Base-by-base conservation (phyloP, 805 yeast species). In the Nakazawaea sp. region DNA sequence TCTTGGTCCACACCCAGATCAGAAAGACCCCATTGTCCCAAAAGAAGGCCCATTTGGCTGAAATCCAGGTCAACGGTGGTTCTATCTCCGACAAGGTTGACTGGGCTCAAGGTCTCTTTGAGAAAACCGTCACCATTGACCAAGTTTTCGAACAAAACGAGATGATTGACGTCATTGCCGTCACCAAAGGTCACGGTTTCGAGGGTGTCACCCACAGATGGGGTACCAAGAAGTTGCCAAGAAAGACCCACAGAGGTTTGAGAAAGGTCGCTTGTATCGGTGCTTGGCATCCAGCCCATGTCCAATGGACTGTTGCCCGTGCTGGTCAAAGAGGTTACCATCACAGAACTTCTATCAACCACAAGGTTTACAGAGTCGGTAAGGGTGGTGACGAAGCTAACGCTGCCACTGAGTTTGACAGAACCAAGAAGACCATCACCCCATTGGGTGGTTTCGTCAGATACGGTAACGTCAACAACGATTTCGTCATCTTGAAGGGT, bases 261-360 rank as follows among this genome's bases (percentile, higher is more conserved):
- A 88, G 99, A 83, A 92, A 92, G 87, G 99, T 92, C 75, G 99
- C 98, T 66, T 92, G 99, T 87, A 92, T 92, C 65, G 99, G 99
- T 82, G 97, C 99, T 68, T 92, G 99, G 99, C 98, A 92, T 79
- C 99, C 99, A 72, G 82, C 96, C 78, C 96, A 88, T 81, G 99
- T 92, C 69, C 76, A 80, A 73, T 90, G 95, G 95, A 86, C 97
- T 65, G 99, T 92, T 72, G 97, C 98, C 62, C 87, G 99, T 75
- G 96, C 98, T 64, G 99, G 99, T 90, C 98, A 92, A 81, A 86
- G 81, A 78, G 99, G 99, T 86, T 92, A 84, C 96, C 98, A 92
- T 77, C 96, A 88, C 92, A 90, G 99, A 84, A 92, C 99, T 64
- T 92, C 98, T 54, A 84, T 90, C 71, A 94, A 92, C 97, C 98